These are phyloP conservation scores for Drechslerella dactyloides DNA, from an alignment of 2,329 filamentous ascomycete genomes.

Conservation along the genomic window DNA sequence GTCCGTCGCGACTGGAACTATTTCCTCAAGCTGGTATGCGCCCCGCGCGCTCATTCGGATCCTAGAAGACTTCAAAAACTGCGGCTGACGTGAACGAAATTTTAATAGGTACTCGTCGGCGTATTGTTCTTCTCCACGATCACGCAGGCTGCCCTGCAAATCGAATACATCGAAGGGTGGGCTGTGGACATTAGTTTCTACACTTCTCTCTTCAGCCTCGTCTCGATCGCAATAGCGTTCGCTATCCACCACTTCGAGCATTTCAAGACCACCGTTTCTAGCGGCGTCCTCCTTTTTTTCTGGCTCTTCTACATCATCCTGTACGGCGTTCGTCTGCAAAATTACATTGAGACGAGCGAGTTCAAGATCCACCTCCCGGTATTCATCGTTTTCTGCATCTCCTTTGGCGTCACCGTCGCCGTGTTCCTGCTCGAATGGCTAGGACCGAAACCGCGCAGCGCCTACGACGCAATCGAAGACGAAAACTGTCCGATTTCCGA, in stretches of 20 bases:
- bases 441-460: slow-evolving; percentile 74
- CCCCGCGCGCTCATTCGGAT: no score
- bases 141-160: slow-evolving; percentile 72
- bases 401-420: slow-evolving; percentile 70
- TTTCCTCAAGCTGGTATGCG: slow-evolving; percentile 80
- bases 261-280: slow-evolving; percentile 79
- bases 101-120: slow-evolving; percentile 51
- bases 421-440: slow-evolving; percentile 85
- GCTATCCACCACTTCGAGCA: slow-evolving; percentile 86
- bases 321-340: slow-evolving; percentile 81
- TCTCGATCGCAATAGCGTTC: slow-evolving; percentile 77
- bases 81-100: slow-evolving; percentile 10
- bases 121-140: slow-evolving; percentile 71
- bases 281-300: slow-evolving; percentile 87
- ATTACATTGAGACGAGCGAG: slow-evolving; percentile 77
- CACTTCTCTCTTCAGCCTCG: slow-evolving; percentile 74
- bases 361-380: slow-evolving; percentile 72
- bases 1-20: slow-evolving; percentile 89
- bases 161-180: slow-evolving; percentile 74
- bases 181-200: slow-evolving; percentile 83
- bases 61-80: background rate
- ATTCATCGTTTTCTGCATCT: slow-evolving; percentile 77
- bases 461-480: slow-evolving; percentile 65
- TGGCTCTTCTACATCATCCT: slow-evolving; percentile 86
- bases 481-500: slow-evolving; percentile 78